Evolutionary conservation across 139 green algal species (phyloP).

Genomic region (Tetratostichococcus sp.): DNA sequence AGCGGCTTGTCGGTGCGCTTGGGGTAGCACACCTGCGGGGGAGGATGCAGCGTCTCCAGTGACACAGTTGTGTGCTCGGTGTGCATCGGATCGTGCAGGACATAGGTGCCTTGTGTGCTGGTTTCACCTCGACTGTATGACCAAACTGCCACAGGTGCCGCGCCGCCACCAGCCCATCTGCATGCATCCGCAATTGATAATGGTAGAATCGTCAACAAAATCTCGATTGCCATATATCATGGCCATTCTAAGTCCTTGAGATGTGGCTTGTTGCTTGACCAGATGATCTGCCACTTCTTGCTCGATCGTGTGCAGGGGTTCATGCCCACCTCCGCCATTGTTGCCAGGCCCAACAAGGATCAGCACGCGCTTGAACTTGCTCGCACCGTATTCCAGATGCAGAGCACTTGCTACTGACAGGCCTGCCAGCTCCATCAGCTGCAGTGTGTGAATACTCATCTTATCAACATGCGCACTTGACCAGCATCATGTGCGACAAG

Average conservation of each 20-base stretch:
- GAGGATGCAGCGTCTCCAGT: no score
- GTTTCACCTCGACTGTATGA: conserved; percentile 57
- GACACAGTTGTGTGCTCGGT: background rate
- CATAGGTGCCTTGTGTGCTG: conserved; percentile 2
- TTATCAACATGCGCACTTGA: background rate
- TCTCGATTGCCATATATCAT: no score
- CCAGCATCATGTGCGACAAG: conserved; percentile 2
- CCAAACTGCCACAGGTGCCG: conserved; percentile 92
- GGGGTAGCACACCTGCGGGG: conserved; percentile 77
- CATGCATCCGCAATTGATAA: no score
- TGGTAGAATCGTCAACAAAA: no score
- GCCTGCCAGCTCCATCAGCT: conserved; percentile 88
- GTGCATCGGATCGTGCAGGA: background rate
- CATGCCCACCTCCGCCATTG: conserved; percentile 87
- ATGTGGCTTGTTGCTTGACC: no score
- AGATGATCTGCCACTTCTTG: no score
- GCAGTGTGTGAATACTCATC: conserved; percentile 1
- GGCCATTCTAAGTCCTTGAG: no score
- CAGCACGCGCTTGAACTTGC: conserved; percentile 52
- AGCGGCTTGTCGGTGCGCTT: conserved; percentile 82
- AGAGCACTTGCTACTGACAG: conserved; percentile 65
- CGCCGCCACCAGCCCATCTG: conserved; percentile 88
- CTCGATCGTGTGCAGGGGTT: no score
- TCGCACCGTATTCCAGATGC: conserved; percentile 49
- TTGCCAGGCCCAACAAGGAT: conserved; percentile 92